Evolutionary conservation across 768 basidiomycete genomes (phyloP), one percentile per base, ranked within the genome.

Genomic region (Fistulinella prunicolor): DNA sequence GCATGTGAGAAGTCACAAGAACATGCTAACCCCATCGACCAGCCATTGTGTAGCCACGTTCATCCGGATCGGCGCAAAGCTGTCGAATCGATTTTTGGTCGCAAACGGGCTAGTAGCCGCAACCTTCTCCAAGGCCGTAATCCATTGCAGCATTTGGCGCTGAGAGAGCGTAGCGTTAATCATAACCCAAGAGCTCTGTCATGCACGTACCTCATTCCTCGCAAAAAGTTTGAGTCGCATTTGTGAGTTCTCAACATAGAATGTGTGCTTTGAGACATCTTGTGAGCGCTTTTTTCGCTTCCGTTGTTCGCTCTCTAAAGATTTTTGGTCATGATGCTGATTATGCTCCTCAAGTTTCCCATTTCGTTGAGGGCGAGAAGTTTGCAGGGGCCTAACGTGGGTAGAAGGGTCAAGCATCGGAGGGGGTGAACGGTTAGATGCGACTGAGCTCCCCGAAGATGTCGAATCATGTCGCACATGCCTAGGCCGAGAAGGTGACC

Each of bases 31-130:
- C 16, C 95, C 95, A 67, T 99, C 95, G 16, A 98, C 94, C 3
- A 99, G 82, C 95, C 95, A 99, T 59, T 98, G 94, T 5, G 94
- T 89, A 21, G 94, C 87, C 5, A 94, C 94, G 59, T 97, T 94
- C 57, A 88, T 68, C 26, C 95, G 79, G 44, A 97, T 86, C 1
- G 95, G 95, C 5, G 95, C 86, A 68, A 95, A 99, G 50, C 90
- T 94, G 50, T 84, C 88, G 64, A 96, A 97, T n/a, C 94, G 74
- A 64, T 97, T 93, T 29, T 73, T 74, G 14, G 83, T 78, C 6
- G 81, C 80, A 71, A 88, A 98, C 48, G 83, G 81, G n/a, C 85
- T 89, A 22, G 79, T 76, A 16, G 78, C 75, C 1, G 89, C 83
- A 22, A 85, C 84, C 50, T 83, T 82, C 63, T 97, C 89, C 49